Base-by-base conservation (phyloP, 1,284 basidiomycete species). In the Ustilago shanxiensis region DNA sequence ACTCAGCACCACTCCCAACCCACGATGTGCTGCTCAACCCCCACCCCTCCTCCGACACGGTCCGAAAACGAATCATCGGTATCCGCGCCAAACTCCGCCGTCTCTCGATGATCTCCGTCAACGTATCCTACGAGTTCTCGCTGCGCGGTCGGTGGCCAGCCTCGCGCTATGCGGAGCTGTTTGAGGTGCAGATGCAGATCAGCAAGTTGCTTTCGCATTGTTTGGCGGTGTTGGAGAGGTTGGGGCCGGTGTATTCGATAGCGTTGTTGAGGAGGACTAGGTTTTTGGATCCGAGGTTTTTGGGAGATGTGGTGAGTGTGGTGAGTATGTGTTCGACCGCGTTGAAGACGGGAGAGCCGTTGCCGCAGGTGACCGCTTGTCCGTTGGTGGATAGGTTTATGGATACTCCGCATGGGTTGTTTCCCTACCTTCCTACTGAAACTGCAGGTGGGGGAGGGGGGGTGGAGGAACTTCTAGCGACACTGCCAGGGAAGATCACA, bases 311-410 rank as follows among this genome's bases (percentile, higher is more conserved):
- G 49, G 67, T 80, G 31, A 39, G 55, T 26, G 63, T 93, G 90
- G 72, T 81, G 35, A 56, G 45, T 18, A 84, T 86, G 83, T 73
- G 87, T 85, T 85, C 87, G 0, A 85, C 87, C 0, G 90, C 93
- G 1, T 87, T 95, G 33, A 89, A 91, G n/a, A 92, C 91, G 0
- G 93, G 92, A 4, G 88, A 88, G 14, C 91, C 94, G 0, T 87
- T 95, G 20, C 94, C 94, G 0, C 94, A 95, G 81, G 92, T 95
- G 52, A 94, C 93, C 0, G 93, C 93, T 0, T 92, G 91, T 74
- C 93, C 93, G 0, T 88, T 95, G 3, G 87, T 94, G 0, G 91
- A 93, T 79, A 89, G 93, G 9, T 93, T 93, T 79, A 60, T 79
- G 51, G 62, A 71, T 13, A 64, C 68, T 7, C 65, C 72, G 18